Evolutionary conservation across 2,329 filamentous ascomycete species (phyloP).

Genomic region (Ophiostoma sp.): DNA sequence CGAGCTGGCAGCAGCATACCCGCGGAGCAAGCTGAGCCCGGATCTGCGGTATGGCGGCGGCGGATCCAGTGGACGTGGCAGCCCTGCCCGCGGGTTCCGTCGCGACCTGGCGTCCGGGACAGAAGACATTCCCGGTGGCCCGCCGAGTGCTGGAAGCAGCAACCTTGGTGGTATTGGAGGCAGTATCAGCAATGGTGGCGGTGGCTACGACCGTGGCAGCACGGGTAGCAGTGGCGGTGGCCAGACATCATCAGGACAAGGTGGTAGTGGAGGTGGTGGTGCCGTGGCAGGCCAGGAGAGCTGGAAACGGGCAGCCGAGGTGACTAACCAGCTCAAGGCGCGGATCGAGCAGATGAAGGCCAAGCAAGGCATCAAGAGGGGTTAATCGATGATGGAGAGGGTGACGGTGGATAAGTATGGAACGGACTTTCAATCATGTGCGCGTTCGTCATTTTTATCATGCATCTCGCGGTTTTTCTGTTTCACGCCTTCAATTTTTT

Average conservation of each 20-base stretch:
- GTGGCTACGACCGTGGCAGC: background rate
- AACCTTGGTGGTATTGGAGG: background rate
- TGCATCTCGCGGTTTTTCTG: background rate
- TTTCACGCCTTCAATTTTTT: background rate
- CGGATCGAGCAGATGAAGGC: slow-evolving; percentile 97
- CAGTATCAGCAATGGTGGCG: background rate
- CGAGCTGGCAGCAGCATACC: slow-evolving; percentile 43
- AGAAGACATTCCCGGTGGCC: slow-evolving; percentile 29
- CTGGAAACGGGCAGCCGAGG: slow-evolving; percentile 95
- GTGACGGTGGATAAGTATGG: background rate
- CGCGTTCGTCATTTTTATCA: too few species aligned
- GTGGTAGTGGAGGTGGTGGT: slow-evolving; percentile 23
- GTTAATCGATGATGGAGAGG: background rate
- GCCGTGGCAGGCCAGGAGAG: slow-evolving; percentile 67
- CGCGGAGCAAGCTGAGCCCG: slow-evolving; percentile 56
- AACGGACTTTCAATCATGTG: background rate
- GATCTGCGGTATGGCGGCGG: slow-evolving; percentile 49
- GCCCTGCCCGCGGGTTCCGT: slow-evolving; percentile 58
- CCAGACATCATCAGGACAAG: background rate
- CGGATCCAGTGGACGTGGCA: slow-evolving; percentile 57
- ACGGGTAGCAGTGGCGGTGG: slow-evolving; percentile 22
- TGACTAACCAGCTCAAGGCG: slow-evolving; percentile 95
- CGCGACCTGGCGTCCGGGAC: slow-evolving; percentile 33
- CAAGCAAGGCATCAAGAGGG: slow-evolving; percentile 30
- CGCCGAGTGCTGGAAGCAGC: slow-evolving; percentile 27